Base-by-base conservation (phyloP, 2,329 filamentous ascomycete species). In the Aspergillus sp. region DNA sequence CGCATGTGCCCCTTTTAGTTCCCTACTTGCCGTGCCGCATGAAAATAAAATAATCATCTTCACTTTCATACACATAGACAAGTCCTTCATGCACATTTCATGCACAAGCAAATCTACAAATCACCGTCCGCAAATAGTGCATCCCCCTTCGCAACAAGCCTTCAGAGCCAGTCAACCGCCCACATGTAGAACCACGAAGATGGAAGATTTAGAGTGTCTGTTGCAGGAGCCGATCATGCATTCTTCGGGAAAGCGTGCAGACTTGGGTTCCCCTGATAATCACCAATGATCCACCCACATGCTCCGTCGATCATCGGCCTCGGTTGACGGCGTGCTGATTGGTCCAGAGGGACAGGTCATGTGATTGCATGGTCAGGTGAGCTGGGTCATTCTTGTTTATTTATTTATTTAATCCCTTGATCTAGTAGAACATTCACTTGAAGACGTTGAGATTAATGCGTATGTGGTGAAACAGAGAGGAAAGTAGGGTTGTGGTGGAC, bases 261-360 rank as follows among this genome's bases (percentile, higher is more conserved):
- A 46, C 20, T 14, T 46, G 42, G 42, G n/a, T 22, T 39, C 31
- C 32, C n/a, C 50, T 39, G 50, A 52, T 52, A 52, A 54, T 18
- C 22, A 20, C 57, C 57, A 62, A 62, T 62, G 56, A 54, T 56
- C 45, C 24, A 31, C 46, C 54, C 60, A 62, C 60, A 60, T 62
- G 60, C 57, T 54, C 46, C 20, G 49, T 47, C 45, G 45, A 47
- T 47, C 45, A 47, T 20, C 45, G 11, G 45, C 18, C 18, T 5
- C 4, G n/a, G 9, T 5, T 10, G 18, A 6, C 18, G 7, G 45
- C 11, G 4, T 14, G 45, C 45, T 47, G 45, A 47, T 47, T 47
- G 45, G 45, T 22, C 4, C 11, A 36, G 32, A 36, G 32, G 9
- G 32, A 42, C 10, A 36, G 32, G 32, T 36, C 32, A 36, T 36